Base-by-base conservation (phyloP, 208 protist genomes). In the Leishmania mexicana region DNA sequence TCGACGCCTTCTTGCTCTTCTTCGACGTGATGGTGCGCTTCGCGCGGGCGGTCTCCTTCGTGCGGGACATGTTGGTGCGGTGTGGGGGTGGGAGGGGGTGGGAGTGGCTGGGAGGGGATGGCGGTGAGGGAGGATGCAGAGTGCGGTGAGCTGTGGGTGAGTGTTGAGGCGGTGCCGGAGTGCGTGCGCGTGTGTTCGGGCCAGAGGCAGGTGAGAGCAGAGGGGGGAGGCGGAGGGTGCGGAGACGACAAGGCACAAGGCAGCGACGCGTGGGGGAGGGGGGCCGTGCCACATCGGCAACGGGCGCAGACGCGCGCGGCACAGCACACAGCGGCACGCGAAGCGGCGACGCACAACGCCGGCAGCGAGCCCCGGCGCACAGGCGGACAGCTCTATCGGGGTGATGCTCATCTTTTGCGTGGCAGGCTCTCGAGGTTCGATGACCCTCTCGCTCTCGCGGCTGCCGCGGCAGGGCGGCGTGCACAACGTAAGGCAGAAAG, bases 1-100 rank as follows among this genome's bases (percentile, higher is more conserved):
- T 99, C 81, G 96, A 92, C 35, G 98, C 99, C 57, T 99, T 98
- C 95, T 99, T 99, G 86, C 97, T 98, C 88, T 99, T 86, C 98
- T 95, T 88, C 93, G 98, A 76, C 92, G 98, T 95, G 99, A 99
- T 85, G 96, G 97, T 92, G 97, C 96, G 98, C 96, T 99, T 99
- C 74, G 85, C 84, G 85, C 51, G 93, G 68, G 99, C 97, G 58
- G 98, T 99, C 88, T 99, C 98, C 94, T 99, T 99, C 31, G 98
- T 99, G 88, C 98, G 94, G 76, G 98, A 98, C 98, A 99, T 99
- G 67, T 21, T 76, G 76, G 58, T 38, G 62, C 64, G 54, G 74
- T 28, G 40, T 98, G 94, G 70, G 47, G 21, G 40, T 40, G 21
- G 47, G 28, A 0, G 51, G 17, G 64, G 49, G 65, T 21, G 54